phyloP scores from a whole-genome alignment of 148 eudicot species.

The Rhododendron ferrugineum region DNA sequence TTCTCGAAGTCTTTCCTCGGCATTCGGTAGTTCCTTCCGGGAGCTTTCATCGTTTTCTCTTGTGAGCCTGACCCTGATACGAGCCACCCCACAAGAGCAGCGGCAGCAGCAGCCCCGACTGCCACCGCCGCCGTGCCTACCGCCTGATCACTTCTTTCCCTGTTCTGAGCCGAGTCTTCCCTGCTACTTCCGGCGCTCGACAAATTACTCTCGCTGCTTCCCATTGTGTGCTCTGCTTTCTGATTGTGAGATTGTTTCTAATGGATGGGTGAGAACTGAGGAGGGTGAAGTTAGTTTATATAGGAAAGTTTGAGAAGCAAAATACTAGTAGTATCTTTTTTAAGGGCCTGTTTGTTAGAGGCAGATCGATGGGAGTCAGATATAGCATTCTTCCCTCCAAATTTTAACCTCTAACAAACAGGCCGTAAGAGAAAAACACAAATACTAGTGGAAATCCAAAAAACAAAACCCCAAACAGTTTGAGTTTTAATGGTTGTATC shows the following conservation, averaged over 20 bases:
- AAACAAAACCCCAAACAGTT: too few relatives aligned
- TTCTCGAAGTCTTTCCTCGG: neutral
- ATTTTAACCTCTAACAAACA: too few relatives aligned
- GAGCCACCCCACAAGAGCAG: neutral
- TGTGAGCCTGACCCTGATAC: neutral
- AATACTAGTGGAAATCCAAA: too few relatives aligned
- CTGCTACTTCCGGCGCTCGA: neutral
- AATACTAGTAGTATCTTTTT: too few relatives aligned
- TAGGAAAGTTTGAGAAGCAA: neutral
- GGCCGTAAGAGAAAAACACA: too few relatives aligned
- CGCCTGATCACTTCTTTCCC: neutral
- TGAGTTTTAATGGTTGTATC: too few relatives aligned
- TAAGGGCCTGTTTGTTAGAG: too few relatives aligned
- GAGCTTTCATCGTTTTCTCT: neutral
- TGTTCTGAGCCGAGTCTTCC: neutral
- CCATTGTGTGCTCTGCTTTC: neutral
- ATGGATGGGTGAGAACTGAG: neutral
- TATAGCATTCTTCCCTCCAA: too few relatives aligned
- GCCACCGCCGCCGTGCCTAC: neutral
- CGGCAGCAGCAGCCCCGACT: neutral
- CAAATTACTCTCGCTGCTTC: neutral
- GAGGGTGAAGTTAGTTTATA: neutral
- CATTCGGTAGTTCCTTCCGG: neutral
- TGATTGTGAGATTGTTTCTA: neutral
- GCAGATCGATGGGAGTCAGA: too few relatives aligned